Evolutionary conservation across 192 early-diverging fungal species (phyloP), one percentile per base, ranked within the genome.

Genomic region (Coemansia sp.): DNA sequence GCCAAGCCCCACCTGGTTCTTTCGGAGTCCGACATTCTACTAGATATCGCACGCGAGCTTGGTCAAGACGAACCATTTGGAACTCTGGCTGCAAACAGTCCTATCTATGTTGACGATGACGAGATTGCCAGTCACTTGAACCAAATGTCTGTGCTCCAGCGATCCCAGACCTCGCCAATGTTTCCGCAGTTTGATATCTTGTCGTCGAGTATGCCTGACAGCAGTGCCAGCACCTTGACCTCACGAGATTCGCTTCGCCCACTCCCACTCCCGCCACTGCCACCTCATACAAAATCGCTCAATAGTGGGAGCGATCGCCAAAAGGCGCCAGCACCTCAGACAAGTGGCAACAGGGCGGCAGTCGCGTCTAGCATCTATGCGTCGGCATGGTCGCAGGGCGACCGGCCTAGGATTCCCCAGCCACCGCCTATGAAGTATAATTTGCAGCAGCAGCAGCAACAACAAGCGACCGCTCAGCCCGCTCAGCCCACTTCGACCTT

Each of bases 31-130:
- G 68, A 72, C 53, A 77, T 82, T 59, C 59, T 82, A 46, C 57
- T 77, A 26, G 79, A 82, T 55, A 82, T 82, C 74, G 79, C 79
- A 43, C 74, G 79, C 39, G 79, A 82, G 68, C 75, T 82, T 35
- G 70, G 79, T 43, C 72, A 82, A 23, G 79, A 76, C 63, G 74
- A 76, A 37, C 69, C 66, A 6, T 76, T 74, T 57, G 57, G 38
- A 17, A 46, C 42, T 21, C 67, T 68, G 14, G 40, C 58, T 23
- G 52, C 40, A 32, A 65, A 65, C 43, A 82, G 72, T 46, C 72
- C 75, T 40, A 55, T 76, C 21, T 76, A 74, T 21, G 72, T 73
- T 14, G 74, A 82, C 50, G 79, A 73, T 19, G 71, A 65, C 23
- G 79, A 76, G 16, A 68, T 82, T 23, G 64, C 75, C 10, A 65